Conservation (phyloP, 2,329 filamentous ascomycete genomes). For the Calonectria ilicicola region DNA sequence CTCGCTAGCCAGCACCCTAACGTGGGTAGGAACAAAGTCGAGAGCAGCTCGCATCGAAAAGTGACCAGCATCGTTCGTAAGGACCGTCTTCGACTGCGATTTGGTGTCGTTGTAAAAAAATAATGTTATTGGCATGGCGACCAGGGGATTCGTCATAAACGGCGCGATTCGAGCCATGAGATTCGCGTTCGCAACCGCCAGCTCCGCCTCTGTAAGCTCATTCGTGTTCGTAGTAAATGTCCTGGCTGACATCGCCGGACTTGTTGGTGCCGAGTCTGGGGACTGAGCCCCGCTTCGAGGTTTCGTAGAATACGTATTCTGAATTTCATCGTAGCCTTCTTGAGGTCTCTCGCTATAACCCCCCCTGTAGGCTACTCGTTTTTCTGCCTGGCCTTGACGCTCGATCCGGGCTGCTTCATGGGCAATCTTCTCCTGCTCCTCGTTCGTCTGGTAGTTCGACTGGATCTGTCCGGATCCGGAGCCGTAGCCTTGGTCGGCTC, state of each 20-base stretch:
- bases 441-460: constrained; percentile 53
- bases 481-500: constrained; percentile 49
- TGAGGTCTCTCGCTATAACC: constrained; percentile 78
- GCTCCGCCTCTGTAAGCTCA: constrained; percentile 80
- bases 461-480: constrained; percentile 34
- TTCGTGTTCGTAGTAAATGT: constrained; percentile 51
- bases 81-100: constrained; percentile 86
- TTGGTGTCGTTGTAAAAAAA: constrained; percentile 93
- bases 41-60: constrained; percentile 84
- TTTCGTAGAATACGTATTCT: constrained; percentile 45
- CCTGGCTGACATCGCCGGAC: constrained; percentile 55
- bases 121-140: constrained; percentile 83
- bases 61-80: constrained; percentile 90
- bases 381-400: constrained; percentile 76
- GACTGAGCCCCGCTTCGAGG: constrained; percentile 49
- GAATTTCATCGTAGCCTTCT: constrained; percentile 54
- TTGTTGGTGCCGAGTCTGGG: constrained; percentile 55
- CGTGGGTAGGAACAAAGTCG: constrained; percentile 90
- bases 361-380: constrained; percentile 76
- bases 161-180: constrained; percentile 89
- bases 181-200: constrained; percentile 84
- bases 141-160: constrained; percentile 87
- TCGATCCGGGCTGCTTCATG: constrained; percentile 84
- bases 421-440: constrained; percentile 75
- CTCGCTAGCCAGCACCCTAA: constrained; percentile 88